Conservation (phyloP, 2,329 filamentous ascomycete genomes). For the Aspergillus niger region DNA sequence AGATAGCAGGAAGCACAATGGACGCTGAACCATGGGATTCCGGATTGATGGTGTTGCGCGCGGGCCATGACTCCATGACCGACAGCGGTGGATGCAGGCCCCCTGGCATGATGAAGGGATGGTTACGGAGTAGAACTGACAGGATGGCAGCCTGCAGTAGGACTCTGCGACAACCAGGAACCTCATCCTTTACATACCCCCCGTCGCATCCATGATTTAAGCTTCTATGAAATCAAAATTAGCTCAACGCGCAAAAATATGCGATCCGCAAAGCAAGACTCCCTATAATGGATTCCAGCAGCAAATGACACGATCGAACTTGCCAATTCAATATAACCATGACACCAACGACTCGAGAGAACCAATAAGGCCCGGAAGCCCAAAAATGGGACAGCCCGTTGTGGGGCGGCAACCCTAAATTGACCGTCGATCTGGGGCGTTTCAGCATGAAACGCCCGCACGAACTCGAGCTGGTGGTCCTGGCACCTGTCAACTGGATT, state of each 20-base stretch:
- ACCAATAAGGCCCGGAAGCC: background rate
- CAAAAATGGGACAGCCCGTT: background rate
- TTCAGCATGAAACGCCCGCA: background rate
- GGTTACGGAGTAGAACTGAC: background rate
- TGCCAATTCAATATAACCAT: background rate
- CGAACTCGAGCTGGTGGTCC: background rate
- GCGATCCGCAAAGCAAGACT: too few species aligned
- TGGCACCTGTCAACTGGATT: background rate
- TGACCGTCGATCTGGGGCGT: background rate
- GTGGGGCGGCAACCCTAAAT: background rate
- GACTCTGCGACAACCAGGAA: too few species aligned
- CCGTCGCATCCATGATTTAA: too few species aligned
- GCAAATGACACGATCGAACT: too few species aligned
- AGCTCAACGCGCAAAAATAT: too few species aligned
- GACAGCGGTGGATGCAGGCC: constrained; percentile 8
- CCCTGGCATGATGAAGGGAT: constrained; percentile 2
- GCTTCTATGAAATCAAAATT: too few species aligned
- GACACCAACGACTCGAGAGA: background rate
- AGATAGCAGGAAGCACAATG: background rate
- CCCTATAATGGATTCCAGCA: too few species aligned
- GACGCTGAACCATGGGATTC: constrained; percentile 7
- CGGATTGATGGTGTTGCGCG: constrained; percentile 7
- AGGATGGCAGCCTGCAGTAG: background rate
- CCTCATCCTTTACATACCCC: background rate
- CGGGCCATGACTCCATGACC: constrained; percentile 11